Percentiles rank a stretch among this genome's conserved stretches.
These are phyloP conservation scores for Asterochloris sp. DNA, from an alignment of 139 green algal genomes.

Conservation along the genomic window DNA sequence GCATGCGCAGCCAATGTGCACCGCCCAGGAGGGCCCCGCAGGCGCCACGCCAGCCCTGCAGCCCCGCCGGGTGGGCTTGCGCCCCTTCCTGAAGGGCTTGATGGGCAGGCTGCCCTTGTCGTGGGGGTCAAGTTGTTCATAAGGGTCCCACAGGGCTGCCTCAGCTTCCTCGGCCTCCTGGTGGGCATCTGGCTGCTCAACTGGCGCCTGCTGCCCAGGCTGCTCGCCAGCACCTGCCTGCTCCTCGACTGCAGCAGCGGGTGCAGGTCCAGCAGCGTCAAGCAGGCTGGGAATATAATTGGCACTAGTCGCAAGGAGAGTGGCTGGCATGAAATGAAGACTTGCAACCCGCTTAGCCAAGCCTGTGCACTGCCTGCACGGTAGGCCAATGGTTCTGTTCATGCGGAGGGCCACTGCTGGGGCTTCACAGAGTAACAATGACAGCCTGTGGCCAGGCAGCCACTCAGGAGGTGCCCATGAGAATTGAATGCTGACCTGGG, in stretches of 20 bases:
- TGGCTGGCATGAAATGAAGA: too few species aligned
- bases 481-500: background rate
- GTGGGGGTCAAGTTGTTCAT: conserved; percentile 63
- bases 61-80: background rate
- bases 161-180: conserved; percentile 21
- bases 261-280: conserved; percentile 7
- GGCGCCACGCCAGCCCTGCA: too few species aligned
- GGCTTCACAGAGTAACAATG: too few species aligned
- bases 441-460: too few species aligned
- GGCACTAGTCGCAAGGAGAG: too few species aligned
- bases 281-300: too few species aligned
- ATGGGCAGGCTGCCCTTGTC: conserved; percentile 37
- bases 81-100: conserved; percentile 47
- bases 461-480: too few species aligned
- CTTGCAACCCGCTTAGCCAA: too few species aligned
- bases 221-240: too few species aligned
- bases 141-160: conserved; percentile 62
- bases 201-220: background rate
- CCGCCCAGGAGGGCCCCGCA: background rate
- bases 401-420: too few species aligned
- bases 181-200: background rate
- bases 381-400: too few species aligned
- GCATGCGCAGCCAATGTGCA: background rate
- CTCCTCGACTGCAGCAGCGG: background rate
- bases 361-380: too few species aligned